Conservation (phyloP, 2,329 filamentous ascomycete genomes). For the Aspergillus viridinutans region DNA sequence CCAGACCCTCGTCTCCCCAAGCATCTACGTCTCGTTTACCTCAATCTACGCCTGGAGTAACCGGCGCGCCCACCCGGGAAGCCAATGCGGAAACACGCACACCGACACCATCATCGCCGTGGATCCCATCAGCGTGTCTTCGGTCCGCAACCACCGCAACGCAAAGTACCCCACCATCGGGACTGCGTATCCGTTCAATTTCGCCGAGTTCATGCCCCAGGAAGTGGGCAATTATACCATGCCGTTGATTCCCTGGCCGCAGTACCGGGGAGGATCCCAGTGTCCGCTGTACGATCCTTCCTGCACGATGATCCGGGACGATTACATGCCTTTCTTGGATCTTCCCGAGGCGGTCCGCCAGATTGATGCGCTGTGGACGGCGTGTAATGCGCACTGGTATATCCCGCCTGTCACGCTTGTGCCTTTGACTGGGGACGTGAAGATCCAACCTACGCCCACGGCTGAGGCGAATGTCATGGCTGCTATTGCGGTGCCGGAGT, state of each 20-base stretch:
- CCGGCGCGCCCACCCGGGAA: conserved; percentile 12
- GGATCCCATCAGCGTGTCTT: conserved; percentile 12
- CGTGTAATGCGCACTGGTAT: conserved; percentile 18
- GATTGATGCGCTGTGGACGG: conserved; percentile 16
- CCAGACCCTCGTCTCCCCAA: conserved; percentile 17
- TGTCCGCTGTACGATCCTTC: conserved; percentile 10
- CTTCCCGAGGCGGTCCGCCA: conserved; percentile 15
- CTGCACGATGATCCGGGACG: conserved; percentile 19
- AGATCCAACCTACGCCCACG: background rate
- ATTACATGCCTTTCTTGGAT: conserved; percentile 18
- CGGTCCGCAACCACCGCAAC: conserved; percentile 18
- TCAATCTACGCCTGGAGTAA: conserved; percentile 20
- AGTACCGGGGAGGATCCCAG: conserved; percentile 18
- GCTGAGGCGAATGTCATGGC: background rate
- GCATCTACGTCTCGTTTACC: conserved; percentile 21
- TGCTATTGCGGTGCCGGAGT: conserved; percentile 2
- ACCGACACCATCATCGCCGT: conserved; percentile 15
- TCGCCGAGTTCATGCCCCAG: conserved; percentile 18
- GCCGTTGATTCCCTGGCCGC: conserved; percentile 17
- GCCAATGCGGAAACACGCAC: conserved; percentile 16
- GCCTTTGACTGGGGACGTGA: conserved; percentile 2
- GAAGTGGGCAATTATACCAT: conserved; percentile 15
- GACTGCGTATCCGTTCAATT: conserved; percentile 19
- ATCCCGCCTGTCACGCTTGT: conserved; percentile 20
- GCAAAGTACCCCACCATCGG: conserved; percentile 18